Base-by-base conservation (phyloP, 768 basidiomycete genomes). In the Tulasnella sp. region DNA sequence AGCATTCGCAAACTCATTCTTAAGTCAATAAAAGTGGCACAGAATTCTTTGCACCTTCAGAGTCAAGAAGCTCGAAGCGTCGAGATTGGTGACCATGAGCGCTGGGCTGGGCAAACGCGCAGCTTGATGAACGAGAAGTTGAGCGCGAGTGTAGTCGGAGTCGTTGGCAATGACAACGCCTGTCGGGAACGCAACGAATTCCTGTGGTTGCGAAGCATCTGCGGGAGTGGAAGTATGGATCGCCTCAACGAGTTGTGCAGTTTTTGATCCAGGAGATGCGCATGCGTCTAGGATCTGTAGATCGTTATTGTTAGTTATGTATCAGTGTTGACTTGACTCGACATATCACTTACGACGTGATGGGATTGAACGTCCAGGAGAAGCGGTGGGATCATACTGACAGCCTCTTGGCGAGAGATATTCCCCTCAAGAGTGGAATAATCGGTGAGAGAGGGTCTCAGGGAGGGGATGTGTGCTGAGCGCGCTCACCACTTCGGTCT, bases 241-340 rank as follows among this genome's bases (percentile, higher is more conserved):
- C 1, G 92, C 89, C 74, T 99, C 96, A 50, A 99, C 81, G 46
- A 99, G 78, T 74, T 99, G 96, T 8, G 92, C 90, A 7, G 94
- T 96, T 86, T 99, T 99, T 22, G 92, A 96, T 4, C 96, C 96
- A 0, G 96, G 96, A 1, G 96, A 94, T 17, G 96, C 96, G 68
- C 96, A 99, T 89, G 94, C 92, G 70, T 99, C 96, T 66, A 98
- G 82, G 19, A 90, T 86, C 82, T 87, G 59, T 42, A n/a, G 56
- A 11, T 30, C 50, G 38, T 53, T 30, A 53, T 24, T 45, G 3
- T 29, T 15, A 41, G 25, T n/a, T 38, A 19, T 46, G 22, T 22
- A 49, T 24, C 17, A 1, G 19, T 46, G 7, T n/a, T n/a, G n/a
- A n/a, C n/a, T n/a, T n/a, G n/a, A n/a, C n/a, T n/a, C n/a, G n/a